These are phyloP conservation scores for Leccinellum rugosiceps DNA, from an alignment of 768 basidiomycete species.

Conservation along the genomic window DNA sequence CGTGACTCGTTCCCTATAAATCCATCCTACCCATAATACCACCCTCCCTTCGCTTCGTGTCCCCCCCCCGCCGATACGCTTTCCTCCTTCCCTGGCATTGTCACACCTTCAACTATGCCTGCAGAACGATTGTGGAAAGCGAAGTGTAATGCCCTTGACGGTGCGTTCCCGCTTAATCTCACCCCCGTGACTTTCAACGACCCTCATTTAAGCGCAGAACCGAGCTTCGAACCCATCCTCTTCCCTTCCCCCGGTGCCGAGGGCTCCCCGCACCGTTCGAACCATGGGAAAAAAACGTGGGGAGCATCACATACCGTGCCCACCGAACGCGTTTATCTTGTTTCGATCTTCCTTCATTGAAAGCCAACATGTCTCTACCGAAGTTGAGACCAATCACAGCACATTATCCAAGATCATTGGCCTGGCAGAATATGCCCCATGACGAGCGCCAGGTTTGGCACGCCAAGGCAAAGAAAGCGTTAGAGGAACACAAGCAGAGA, in stretches of 20 bases:
- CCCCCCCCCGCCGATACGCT: conserved; percentile 21
- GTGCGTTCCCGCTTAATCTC: conserved; percentile 45
- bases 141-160: conserved; percentile 35
- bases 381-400: conserved; percentile 79
- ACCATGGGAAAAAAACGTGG: conserved; percentile 70
- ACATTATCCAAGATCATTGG: conserved; percentile 85
- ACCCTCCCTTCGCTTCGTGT: conserved; percentile 24
- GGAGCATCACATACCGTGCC: conserved; percentile 75
- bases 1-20: conserved; percentile 33
- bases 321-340: conserved; percentile 84
- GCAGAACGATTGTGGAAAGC: conserved; percentile 39
- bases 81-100: conserved; percentile 10
- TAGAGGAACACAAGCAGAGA: conserved; percentile 66
- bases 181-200: conserved; percentile 59
- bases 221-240: conserved; percentile 45
- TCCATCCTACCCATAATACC: conserved; percentile 14
- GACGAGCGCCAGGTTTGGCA: conserved; percentile 80
- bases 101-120: conserved; percentile 42
- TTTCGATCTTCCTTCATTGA: conserved; percentile 84
- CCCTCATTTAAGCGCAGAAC: conserved; percentile 35
- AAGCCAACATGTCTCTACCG: conserved; percentile 70
- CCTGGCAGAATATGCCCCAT: conserved; percentile 73
- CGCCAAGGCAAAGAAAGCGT: conserved; percentile 65
- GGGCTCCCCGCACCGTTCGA: conserved; percentile 38
- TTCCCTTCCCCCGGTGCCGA: conserved; percentile 51